Evolutionary conservation across 164 flowering plant species (phyloP).

Genomic region (Magnolia officinalis): DNA sequence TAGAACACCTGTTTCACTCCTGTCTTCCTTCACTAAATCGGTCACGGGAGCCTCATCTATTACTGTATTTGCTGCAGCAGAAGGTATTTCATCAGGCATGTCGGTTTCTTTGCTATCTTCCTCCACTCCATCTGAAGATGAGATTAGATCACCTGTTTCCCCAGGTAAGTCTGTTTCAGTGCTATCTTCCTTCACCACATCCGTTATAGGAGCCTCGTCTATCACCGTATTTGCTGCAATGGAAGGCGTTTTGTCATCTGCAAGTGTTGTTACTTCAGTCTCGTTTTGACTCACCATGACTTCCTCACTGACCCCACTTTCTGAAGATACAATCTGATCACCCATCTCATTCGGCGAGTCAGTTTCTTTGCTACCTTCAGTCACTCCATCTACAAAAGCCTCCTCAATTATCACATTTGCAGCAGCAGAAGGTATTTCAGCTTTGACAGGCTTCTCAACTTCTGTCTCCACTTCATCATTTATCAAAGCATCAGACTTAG

Average conservation of each 20-base stretch:
- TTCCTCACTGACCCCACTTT: slow-evolving; percentile 18
- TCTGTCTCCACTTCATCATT: slow-evolving; percentile 14
- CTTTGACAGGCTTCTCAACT: slow-evolving; percentile 4
- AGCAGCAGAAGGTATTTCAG: slow-evolving; percentile 14
- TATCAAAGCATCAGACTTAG: slow-evolving; percentile 15
- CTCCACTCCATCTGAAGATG: neutral
- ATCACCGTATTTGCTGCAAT: slow-evolving; percentile 22
- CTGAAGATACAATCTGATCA: slow-evolving; percentile 23
- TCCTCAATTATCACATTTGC: slow-evolving; percentile 21
- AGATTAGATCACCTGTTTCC: slow-evolving; percentile 20
- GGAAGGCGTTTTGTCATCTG: slow-evolving; percentile 6
- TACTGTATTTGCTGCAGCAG: slow-evolving; percentile 23
- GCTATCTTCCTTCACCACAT: slow-evolving; percentile 16
- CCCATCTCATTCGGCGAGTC: slow-evolving; percentile 17
- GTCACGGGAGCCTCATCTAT: slow-evolving; percentile 16
- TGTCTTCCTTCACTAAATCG: slow-evolving; percentile 16
- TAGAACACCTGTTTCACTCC: slow-evolving; percentile 17
- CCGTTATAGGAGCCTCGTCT: slow-evolving; percentile 12
- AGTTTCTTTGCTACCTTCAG: slow-evolving; percentile 17
- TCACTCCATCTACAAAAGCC: slow-evolving; percentile 22
- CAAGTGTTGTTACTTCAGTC: neutral
- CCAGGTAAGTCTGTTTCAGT: slow-evolving; percentile 13
- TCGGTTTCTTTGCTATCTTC: slow-evolving; percentile 12
- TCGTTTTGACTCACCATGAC: slow-evolving; percentile 22
- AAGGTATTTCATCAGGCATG: slow-evolving; percentile 9